Conservation (phyloP, 306 rosid genomes). For the Quercus wislizeni region DNA sequence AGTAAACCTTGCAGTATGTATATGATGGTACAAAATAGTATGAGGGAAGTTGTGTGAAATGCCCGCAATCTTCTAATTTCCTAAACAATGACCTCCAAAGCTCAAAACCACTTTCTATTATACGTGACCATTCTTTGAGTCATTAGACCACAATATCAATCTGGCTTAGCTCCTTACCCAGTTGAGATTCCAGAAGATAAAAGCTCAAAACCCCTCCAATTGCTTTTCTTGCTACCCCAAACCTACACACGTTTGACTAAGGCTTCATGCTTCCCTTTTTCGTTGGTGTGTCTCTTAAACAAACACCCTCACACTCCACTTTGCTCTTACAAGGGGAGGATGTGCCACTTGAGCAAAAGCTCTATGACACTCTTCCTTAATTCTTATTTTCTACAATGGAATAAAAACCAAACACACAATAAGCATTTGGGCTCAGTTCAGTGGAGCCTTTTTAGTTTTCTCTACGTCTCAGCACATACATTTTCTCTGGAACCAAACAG, state of each 20-base stretch:
- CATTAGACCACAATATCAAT: not conserved
- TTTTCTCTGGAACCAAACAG: not conserved
- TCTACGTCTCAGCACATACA: too few relatives aligned
- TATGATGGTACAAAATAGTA: not conserved
- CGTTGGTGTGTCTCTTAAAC: too few relatives aligned
- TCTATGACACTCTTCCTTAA: not conserved
- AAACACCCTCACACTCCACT: too few relatives aligned
- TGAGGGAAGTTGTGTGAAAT: not conserved
- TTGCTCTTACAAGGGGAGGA: too few relatives aligned
- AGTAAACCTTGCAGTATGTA: not conserved
- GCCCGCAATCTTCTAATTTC: not conserved
- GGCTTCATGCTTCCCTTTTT: not conserved
- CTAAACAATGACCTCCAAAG: not conserved
- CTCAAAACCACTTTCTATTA: not conserved
- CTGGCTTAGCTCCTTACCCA: not conserved
- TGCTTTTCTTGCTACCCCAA: too few relatives aligned
- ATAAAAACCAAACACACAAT: not conserved
- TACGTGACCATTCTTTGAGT: not conserved
- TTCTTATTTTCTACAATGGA: not conserved
- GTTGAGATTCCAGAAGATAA: not conserved
- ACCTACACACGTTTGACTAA: not conserved
- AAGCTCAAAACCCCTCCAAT: too few relatives aligned
- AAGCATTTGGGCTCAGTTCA: not conserved
- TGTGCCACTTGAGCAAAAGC: too few relatives aligned
- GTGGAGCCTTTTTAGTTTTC: too few relatives aligned